phyloP scores from a whole-genome alignment of 2,329 filamentous ascomycete genomes.

The Calycina marina region DNA sequence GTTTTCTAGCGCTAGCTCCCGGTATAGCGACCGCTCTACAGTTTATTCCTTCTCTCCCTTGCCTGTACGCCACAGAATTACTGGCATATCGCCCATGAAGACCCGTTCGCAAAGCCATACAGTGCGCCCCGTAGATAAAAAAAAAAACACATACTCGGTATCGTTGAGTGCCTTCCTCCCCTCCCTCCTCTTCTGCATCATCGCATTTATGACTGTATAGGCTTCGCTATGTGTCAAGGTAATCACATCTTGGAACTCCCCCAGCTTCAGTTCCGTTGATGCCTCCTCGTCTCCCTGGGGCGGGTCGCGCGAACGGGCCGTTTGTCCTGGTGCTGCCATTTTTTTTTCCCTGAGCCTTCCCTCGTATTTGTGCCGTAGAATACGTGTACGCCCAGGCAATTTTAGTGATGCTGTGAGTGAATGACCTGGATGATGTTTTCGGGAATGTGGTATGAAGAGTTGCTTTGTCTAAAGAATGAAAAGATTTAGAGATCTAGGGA shows the following conservation, averaged over 20 bases:
- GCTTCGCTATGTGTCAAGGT: conserved; percentile 88
- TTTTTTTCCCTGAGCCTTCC: conserved; percentile 1
- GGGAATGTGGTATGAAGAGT: too few relatives aligned
- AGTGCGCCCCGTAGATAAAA: too few relatives aligned
- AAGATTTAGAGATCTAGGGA: too few relatives aligned
- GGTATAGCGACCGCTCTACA: not conserved
- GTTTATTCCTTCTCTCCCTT: not conserved
- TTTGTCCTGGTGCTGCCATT: conserved; percentile 18
- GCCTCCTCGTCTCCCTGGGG: conserved; percentile 79
- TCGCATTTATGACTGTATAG: conserved; percentile 77
- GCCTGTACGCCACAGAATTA: not conserved
- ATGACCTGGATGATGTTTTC: too few relatives aligned
- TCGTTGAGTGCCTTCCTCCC: conserved; percentile 72
- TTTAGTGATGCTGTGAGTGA: too few relatives aligned
- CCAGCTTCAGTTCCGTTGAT: conserved; percentile 64
- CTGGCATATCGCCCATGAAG: not conserved
- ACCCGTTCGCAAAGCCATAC: too few relatives aligned
- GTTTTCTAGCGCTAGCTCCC: too few relatives aligned
- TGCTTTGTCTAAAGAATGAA: too few relatives aligned
- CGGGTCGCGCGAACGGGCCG: conserved; percentile 53
- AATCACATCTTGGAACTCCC: conserved; percentile 86
- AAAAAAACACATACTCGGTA: conserved; percentile 49
- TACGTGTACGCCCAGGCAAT: too few relatives aligned
- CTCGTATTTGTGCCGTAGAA: too few relatives aligned
- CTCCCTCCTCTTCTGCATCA: conserved; percentile 65